These are phyloP conservation scores for Dioszegia aurantiaca DNA, from an alignment of 768 basidiomycete genomes.

Conservation along the genomic window DNA sequence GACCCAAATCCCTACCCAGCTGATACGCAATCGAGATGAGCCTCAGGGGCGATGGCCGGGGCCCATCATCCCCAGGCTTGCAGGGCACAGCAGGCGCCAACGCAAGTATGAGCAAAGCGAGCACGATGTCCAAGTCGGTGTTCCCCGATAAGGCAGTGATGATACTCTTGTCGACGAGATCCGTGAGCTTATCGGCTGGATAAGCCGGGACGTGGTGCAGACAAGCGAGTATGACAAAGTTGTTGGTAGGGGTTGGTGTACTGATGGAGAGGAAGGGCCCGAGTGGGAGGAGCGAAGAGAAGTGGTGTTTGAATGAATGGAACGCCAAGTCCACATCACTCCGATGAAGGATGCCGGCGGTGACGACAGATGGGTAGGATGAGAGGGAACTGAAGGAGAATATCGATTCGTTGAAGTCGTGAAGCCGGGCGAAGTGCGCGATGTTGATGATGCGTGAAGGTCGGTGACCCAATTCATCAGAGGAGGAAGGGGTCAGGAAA, in stretches of 20 bases:
- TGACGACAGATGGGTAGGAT: conserved; percentile 8
- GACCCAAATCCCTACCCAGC: conserved; percentile 22
- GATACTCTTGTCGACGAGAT: conserved; percentile 24
- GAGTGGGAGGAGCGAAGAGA: conserved; percentile 27
- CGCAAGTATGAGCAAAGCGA: conserved; percentile 27
- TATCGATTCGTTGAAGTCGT: conserved; percentile 8
- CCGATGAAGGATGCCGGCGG: background rate
- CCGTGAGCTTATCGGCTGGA: background rate
- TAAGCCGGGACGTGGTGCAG: conserved; percentile 11
- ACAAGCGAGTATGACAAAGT: conserved; percentile 29
- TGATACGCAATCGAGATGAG: conserved; percentile 27
- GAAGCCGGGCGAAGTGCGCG: conserved; percentile 2
- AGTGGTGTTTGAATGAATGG: conserved; percentile 34
- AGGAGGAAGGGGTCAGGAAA: no score
- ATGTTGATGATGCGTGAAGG: background rate
- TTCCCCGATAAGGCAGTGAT: conserved; percentile 20
- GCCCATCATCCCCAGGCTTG: background rate
- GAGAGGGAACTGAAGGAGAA: conserved; percentile 20
- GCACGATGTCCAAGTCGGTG: conserved; percentile 18
- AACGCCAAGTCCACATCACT: conserved; percentile 28
- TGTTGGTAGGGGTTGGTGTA: conserved; percentile 24
- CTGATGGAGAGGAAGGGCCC: conserved; percentile 25
- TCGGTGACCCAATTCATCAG: background rate
- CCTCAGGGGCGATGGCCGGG: conserved; percentile 15
- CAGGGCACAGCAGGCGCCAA: conserved; percentile 13